Percentiles rank a stretch among this genome's conserved stretches.
phyloP scores from a whole-genome alignment of 2,329 filamentous ascomycete genomes.

The Cladophialophora exuberans region DNA sequence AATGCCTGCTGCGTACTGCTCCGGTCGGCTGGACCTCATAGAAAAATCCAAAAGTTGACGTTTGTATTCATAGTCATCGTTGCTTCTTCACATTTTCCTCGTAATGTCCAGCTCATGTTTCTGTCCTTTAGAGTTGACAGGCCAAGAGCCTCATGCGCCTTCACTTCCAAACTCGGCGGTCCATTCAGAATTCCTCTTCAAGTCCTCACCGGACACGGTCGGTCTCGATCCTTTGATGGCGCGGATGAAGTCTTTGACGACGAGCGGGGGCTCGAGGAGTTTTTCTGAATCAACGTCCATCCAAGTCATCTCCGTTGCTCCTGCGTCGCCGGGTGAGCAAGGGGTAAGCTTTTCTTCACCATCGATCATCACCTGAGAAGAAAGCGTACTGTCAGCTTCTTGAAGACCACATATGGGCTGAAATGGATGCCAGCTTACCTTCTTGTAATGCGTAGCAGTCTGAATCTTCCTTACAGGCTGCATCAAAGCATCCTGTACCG shows the following conservation, averaged over 20 bases:
- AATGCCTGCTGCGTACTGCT: no score
- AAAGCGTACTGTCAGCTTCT: not conserved
- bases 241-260: conserved; percentile 90
- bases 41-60: not conserved
- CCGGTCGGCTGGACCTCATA: no score
- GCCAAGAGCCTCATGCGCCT: conserved; percentile 58
- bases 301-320: conserved; percentile 92
- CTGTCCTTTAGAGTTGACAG: not conserved
- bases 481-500: conserved; percentile 95
- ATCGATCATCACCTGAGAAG: conserved; percentile 77
- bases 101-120: no score
- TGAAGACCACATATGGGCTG: not conserved
- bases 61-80: conserved; percentile 2
- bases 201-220: conserved; percentile 85
- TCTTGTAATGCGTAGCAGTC: conserved; percentile 96
- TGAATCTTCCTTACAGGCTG: conserved; percentile 96
- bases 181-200: conserved; percentile 86
- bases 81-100: no score
- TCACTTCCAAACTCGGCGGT: conserved; percentile 95
- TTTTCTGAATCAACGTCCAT: conserved; percentile 82
- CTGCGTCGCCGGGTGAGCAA: conserved; percentile 86
- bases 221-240: conserved; percentile 86
- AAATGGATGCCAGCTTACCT: conserved; percentile 57
- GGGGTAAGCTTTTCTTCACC: conserved; percentile 68
- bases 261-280: conserved; percentile 81